Base-by-base conservation (phyloP, 345 rosid species). In the Hirschfeldia incana region DNA sequence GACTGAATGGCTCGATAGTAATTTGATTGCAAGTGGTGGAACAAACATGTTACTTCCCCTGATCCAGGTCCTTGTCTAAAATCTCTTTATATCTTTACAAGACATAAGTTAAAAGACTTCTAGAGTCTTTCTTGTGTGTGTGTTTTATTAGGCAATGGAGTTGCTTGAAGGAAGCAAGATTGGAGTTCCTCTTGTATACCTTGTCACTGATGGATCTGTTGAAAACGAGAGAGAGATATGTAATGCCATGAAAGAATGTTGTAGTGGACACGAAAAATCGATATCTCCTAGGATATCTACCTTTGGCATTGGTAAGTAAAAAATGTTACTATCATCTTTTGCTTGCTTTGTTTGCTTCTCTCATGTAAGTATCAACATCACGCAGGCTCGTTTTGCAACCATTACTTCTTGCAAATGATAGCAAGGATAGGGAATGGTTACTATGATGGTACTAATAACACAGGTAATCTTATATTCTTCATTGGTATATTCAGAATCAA, bases 131-230 rank as follows among this genome's bases (percentile, higher is more conserved):
- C 28, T 75, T 72, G 42, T 72, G 65, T 65, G 4, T 49, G 5
- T 49, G 0, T 13, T 49, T 49, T 0, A n/a, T 59, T 81, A 95
- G 99, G 98, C 99, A 28, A 80, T 92, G 84, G 87, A 87, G 66
- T 76, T 95, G 80, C 81, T 95, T 70, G 85, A 89, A 13, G 91
- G 88, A 39, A 27, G 89, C 66, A 81, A 34, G 5, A 82, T 74
- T 70, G 88, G 91, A 27, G 78, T 89, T 69, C 97, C 99, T 76
- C 77, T 90, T 42, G 85, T 95, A 72, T 88, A 93, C 81, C 91
- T 95, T 17, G 87, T 95, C 63, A 88, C 99, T 57, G 99, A 95
- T 82, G 99, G 99, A 49, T 60, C 92, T 76, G 93, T 93, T 65
- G 92, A 91, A 70, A 85, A 95, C 78, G 99, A 95, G 81, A 88